Evolutionary conservation across 176 grass and related monocot genomes (phyloP).

Genomic region (Oryza australiensis): DNA sequence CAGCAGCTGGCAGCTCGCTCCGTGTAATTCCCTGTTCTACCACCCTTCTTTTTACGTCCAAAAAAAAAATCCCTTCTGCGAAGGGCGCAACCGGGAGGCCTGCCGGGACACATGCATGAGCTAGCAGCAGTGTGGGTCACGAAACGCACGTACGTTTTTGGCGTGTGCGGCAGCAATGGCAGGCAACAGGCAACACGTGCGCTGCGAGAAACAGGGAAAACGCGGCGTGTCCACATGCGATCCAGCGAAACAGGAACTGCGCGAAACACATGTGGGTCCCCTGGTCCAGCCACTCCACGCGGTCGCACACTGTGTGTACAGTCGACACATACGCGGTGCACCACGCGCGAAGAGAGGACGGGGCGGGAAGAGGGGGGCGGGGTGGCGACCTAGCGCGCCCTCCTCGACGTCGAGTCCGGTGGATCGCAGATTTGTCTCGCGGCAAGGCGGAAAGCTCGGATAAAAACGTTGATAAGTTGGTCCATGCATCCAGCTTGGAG

Average conservation of each 20-base stretch:
- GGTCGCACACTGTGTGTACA: neutral
- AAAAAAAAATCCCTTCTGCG: neutral
- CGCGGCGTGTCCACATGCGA: neutral
- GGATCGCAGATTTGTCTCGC: too few relatives aligned
- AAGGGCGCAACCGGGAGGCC: neutral
- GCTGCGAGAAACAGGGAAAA: neutral
- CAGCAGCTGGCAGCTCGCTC: too few relatives aligned
- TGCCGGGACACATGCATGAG: neutral
- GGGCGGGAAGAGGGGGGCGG: too few relatives aligned
- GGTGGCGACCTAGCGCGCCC: too few relatives aligned
- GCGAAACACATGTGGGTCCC: neutral
- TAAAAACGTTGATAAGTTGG: neutral
- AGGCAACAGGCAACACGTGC: slow-evolving; percentile 5
- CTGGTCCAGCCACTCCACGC: neutral
- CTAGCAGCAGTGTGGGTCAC: neutral
- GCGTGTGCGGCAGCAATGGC: neutral
- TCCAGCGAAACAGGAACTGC: neutral
- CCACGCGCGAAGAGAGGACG: too few relatives aligned
- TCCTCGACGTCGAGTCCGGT: too few relatives aligned
- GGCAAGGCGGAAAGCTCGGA: neutral
- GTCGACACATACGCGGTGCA: neutral
- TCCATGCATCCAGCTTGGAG: too few relatives aligned
- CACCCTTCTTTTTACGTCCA: neutral
- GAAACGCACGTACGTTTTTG: neutral
- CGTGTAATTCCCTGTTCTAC: neutral